Conservation (phyloP, 139 green algal species). For the Micractinium conductrix region DNA sequence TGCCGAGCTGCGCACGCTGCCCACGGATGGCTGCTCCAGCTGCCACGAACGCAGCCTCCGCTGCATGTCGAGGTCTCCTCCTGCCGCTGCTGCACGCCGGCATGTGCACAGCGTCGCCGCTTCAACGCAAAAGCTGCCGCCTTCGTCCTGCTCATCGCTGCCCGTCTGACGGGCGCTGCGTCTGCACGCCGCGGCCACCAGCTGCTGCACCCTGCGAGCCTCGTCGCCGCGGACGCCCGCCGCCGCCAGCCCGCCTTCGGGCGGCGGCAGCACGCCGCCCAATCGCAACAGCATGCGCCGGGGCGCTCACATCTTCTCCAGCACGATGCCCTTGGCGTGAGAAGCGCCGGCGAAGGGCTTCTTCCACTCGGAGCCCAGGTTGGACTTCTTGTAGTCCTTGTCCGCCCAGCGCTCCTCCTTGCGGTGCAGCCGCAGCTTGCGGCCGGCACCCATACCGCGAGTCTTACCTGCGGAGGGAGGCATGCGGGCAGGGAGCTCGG, state of each 20-base stretch:
- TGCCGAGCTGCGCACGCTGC: not conserved
- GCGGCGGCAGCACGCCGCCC: too few relatives aligned
- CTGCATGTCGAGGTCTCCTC: too few relatives aligned
- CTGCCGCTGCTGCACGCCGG: too few relatives aligned
- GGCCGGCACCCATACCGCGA: constrained; percentile 98
- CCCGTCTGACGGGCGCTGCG: too few relatives aligned
- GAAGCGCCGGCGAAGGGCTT: constrained; percentile 99
- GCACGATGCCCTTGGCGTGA: constrained; percentile 99
- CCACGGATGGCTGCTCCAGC: too few relatives aligned
- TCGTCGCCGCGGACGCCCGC: not conserved
- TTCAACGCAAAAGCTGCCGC: too few relatives aligned
- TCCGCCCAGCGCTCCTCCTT: constrained; percentile 95
- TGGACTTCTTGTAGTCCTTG: constrained; percentile 99
- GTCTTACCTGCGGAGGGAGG: constrained; percentile 85
- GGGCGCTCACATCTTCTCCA: constrained; percentile 97
- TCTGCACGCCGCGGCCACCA: too few relatives aligned
- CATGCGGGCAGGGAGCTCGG: constrained; percentile 10
- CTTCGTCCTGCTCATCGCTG: too few relatives aligned
- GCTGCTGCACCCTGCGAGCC: not conserved
- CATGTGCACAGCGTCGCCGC: too few relatives aligned
- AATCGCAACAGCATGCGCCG: not conserved
- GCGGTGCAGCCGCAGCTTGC: constrained; percentile 96
- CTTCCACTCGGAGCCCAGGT: constrained; percentile 98
- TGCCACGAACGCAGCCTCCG: too few relatives aligned
- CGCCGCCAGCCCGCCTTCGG: too few relatives aligned